phyloP scores from a whole-genome alignment of 495 filamentous ascomycete genomes.

The Polyplosphaeria fusca region DNA sequence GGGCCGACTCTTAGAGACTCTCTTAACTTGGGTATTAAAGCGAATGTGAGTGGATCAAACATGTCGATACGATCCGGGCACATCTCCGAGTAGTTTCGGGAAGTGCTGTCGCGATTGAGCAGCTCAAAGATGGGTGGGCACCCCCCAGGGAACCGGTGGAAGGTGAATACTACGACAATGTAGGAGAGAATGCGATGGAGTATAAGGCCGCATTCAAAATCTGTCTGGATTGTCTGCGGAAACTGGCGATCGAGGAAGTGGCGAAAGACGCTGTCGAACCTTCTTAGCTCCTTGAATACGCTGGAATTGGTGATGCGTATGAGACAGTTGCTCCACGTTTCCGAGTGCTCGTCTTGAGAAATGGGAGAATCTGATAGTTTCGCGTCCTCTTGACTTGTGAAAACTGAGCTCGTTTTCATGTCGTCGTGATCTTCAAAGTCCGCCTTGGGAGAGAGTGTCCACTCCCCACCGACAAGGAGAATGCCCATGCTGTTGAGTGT shows the following conservation, averaged over 20 bases:
- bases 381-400: too few species aligned
- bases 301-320: too few species aligned
- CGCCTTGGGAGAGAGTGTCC: too few species aligned
- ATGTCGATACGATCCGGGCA: neutral
- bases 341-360: too few species aligned
- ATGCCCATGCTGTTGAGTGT: neutral
- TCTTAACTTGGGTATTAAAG: neutral
- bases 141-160: neutral
- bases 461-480: neutral
- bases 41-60: neutral
- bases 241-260: neutral
- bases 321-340: too few species aligned
- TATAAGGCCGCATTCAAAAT: neutral
- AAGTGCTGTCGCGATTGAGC: neutral
- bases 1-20: neutral
- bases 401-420: too few species aligned
- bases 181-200: neutral
- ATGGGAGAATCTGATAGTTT: too few species aligned
- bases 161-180: neutral
- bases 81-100: neutral
- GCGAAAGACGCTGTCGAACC: too few species aligned
- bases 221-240: neutral
- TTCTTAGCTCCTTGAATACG: too few species aligned
- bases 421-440: too few species aligned
- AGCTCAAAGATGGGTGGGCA: neutral